Base-by-base conservation (phyloP, 495 filamentous ascomycete species). In the Geopyxis carbonaria region DNA sequence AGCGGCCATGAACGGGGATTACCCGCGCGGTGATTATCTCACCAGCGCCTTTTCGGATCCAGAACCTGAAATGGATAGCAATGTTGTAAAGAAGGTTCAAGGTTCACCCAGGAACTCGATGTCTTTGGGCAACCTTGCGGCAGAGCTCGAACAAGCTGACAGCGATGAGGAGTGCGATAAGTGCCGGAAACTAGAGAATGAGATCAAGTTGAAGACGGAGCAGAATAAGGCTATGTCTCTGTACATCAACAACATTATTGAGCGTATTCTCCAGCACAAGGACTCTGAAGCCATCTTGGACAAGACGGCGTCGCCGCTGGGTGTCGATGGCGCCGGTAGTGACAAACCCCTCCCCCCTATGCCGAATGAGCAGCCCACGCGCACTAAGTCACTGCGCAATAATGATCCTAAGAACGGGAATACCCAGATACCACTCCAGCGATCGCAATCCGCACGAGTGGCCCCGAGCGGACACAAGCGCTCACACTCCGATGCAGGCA, bases 231-330 rank as follows among this genome's bases (percentile, higher is more conserved):
- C 89, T 30, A 62, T 95, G 45, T 92, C 85, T 2, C 68, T 93
- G 22, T 97, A 97, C 59, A 94, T 97, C 59, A 93, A 93, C 67
- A 87, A 83, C 54, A 94, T 97, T 56, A 93, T 97, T 51, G 86
- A 84, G 57, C 78, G 89, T 15, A 70, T 97, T 13, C 66, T 97
- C 27, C 78, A 89, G 51, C 81, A 94, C 61, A 80, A 93, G 51
- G 85, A 86, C 33, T 94, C 93, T 38, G 89, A 97, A 57, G 70
- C 76, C 43, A 86, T 97, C 33, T 67, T 95, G 30, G 83, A 91
- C 58, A 80, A 84, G 50, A 55, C 52, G 8, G 69, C 70, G 7
- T 67, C 64, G 45, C 44, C 50, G 3, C 43, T 53, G 13, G 44
- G 66, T 59, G 24, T 42, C 47, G 33, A 50, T 50, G 23, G 50